Evolutionary conservation across 345 rosid genomes (phyloP).

Genomic region (Mallotus nudiflorus): DNA sequence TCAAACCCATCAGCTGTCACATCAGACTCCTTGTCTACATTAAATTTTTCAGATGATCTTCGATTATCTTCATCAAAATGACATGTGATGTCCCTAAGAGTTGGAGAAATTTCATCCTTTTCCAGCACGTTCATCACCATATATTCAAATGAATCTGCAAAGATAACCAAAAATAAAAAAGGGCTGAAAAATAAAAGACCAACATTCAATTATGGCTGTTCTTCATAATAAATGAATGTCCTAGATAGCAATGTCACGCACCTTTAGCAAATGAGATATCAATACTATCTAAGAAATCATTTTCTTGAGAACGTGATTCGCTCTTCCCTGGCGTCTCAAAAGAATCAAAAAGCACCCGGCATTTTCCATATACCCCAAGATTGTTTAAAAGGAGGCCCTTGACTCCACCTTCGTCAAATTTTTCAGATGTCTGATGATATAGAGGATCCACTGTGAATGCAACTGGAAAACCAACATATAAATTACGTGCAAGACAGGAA

Average conservation of each 20-base stretch:
- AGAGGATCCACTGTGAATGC: slow-evolving; percentile 91
- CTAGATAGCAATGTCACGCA: slow-evolving; percentile 21
- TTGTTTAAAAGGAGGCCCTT: slow-evolving; percentile 81
- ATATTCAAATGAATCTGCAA: slow-evolving; percentile 61
- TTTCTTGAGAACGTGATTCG: slow-evolving; percentile 40
- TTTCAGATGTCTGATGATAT: slow-evolving; percentile 91
- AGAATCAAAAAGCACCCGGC: slow-evolving; percentile 88
- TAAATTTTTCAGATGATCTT: slow-evolving; percentile 52
- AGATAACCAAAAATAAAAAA: too few species aligned
- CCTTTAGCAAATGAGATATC: slow-evolving; percentile 85
- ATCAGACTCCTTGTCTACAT: slow-evolving; percentile 38
- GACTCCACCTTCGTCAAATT: slow-evolving; percentile 94
- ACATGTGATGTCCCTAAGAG: slow-evolving; percentile 54
- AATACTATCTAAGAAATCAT: slow-evolving; percentile 46
- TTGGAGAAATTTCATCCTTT: slow-evolving; percentile 76
- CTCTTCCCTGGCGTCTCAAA: slow-evolving; percentile 77
- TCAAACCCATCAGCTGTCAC: slow-evolving; percentile 23
- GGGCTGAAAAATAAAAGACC: too few species aligned
- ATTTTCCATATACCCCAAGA: slow-evolving; percentile 83
- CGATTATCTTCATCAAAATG: slow-evolving; percentile 68
- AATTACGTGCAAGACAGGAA: slow-evolving; percentile 1
- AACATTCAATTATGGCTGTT: neutral
- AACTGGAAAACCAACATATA: slow-evolving; percentile 45
- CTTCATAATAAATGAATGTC: neutral
- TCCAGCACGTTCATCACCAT: slow-evolving; percentile 58